A percentile compares a stretch with the other conserved stretches of the same genome.
phyloP scores from a whole-genome alignment of 176 grass and related monocot species.

The Raddia distichophylla region DNA sequence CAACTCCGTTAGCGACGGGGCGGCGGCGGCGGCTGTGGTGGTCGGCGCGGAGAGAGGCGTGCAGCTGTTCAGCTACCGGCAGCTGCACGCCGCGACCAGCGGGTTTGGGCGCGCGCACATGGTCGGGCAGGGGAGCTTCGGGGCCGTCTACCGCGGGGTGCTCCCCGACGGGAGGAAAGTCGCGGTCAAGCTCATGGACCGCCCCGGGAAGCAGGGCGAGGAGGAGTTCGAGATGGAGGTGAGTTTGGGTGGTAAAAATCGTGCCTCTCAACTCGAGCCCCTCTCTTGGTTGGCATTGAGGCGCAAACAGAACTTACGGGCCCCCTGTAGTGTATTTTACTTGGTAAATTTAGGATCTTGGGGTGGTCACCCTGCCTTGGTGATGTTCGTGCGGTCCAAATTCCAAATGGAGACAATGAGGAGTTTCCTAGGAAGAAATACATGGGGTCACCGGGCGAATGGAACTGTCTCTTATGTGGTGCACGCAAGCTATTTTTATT shows the following conservation, averaged over 20 bases:
- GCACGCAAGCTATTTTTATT: background rate
- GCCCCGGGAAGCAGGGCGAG: constrained; percentile 88
- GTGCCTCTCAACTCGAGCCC: constrained; percentile 12
- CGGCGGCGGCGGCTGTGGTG: constrained; percentile 28
- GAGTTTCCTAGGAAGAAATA: constrained; percentile 15
- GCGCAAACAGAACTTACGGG: background rate
- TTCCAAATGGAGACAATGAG: constrained; percentile 24
- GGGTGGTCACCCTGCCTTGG: constrained; percentile 4
- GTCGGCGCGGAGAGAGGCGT: constrained; percentile 54
- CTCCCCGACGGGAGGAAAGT: constrained; percentile 86
- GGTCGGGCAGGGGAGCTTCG: constrained; percentile 97
- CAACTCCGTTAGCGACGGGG: constrained; percentile 51
- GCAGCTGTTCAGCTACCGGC: constrained; percentile 81
- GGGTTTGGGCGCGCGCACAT: constrained; percentile 75
- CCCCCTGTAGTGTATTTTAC: background rate
- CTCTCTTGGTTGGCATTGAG: background rate
- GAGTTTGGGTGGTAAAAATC: constrained; percentile 12
- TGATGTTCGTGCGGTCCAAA: constrained; percentile 32
- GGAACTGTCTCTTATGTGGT: background rate
- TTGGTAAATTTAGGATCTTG: constrained; percentile 17
- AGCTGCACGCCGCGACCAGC: constrained; percentile 76
- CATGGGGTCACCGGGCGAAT: constrained; percentile 21
- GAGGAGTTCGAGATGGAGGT: constrained; percentile 99
- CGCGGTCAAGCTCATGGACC: constrained; percentile 97
- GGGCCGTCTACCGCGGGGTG: constrained; percentile 83